Evolutionary conservation across 2,329 filamentous ascomycete species (phyloP).

Genomic region (Talaromyces sp.): DNA sequence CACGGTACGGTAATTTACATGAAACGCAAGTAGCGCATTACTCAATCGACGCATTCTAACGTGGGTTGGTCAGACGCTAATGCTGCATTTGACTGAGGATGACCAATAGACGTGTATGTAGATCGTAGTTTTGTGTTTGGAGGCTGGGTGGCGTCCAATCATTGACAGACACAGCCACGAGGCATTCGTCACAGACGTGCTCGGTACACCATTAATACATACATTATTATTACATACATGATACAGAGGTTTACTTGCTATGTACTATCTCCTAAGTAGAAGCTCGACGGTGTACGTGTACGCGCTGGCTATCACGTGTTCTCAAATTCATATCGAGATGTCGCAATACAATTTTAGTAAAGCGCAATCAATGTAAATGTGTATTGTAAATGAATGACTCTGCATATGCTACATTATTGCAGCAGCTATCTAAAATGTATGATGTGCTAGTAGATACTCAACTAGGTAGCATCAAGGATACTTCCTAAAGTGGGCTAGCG

Average conservation of each 20-base stretch:
- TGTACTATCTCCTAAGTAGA: neutral
- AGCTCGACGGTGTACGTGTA: neutral
- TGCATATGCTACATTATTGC: neutral
- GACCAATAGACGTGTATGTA: neutral
- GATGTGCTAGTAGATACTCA: neutral
- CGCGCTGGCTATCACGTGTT: neutral
- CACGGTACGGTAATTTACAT: constrained; percentile 6
- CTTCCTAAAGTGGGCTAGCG: neutral
- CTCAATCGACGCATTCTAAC: neutral
- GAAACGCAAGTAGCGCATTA: neutral
- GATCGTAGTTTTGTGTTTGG: neutral
- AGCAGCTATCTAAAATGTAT: neutral
- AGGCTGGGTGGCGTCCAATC: neutral
- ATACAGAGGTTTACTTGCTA: neutral
- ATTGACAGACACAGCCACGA: neutral
- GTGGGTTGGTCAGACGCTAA: neutral
- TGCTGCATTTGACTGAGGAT: neutral
- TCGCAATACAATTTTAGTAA: neutral
- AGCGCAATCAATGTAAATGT: neutral
- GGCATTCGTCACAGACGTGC: neutral
- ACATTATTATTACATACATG: neutral
- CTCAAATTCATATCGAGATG: neutral
- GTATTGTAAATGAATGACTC: neutral
- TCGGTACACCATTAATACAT: neutral
- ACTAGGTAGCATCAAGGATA: constrained; percentile 1